Conservation (phyloP, 306 rosid species). For the Fragaria iinumae region DNA sequence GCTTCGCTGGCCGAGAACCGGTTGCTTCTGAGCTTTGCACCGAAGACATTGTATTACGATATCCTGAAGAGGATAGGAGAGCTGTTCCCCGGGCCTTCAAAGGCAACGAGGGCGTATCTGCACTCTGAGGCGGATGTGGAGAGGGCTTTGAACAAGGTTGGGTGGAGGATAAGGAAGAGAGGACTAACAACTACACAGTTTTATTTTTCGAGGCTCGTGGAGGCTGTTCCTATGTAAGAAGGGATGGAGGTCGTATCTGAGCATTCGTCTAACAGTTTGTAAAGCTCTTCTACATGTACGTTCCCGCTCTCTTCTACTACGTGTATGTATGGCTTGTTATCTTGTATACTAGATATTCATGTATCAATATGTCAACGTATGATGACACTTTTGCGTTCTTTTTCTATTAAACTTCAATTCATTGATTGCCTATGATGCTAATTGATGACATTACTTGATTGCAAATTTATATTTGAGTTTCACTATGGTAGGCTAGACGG, state of each 20-base stretch:
- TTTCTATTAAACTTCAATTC: not conserved
- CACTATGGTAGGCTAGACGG: not conserved
- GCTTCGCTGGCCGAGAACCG: constrained; percentile 80
- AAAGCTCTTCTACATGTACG: constrained; percentile 38
- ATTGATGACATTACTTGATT: not conserved
- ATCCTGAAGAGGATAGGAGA: constrained; percentile 87
- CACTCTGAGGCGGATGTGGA: constrained; percentile 89
- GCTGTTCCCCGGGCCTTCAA: constrained; percentile 95
- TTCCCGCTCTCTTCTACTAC: constrained; percentile 25
- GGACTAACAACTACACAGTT: constrained; percentile 81
- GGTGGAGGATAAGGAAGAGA: constrained; percentile 79
- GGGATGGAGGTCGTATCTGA: constrained; percentile 31
- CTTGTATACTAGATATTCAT: constrained; percentile 15
- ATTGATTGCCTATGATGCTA: constrained; percentile 1
- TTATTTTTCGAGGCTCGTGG: constrained; percentile 82
- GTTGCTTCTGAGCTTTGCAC: constrained; percentile 85
- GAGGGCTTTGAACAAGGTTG: constrained; percentile 70
- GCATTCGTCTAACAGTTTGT: constrained; percentile 37
- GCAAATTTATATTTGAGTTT: not conserved
- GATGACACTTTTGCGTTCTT: constrained; percentile 13
- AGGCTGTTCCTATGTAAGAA: constrained; percentile 81
- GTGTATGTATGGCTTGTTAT: constrained; percentile 29
- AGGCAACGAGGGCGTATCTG: constrained; percentile 94
- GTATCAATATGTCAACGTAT: constrained; percentile 3
- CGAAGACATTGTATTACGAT: constrained; percentile 79